Conservation (phyloP, 495 filamentous ascomycete species). For the Antarctomyces pellizariae region DNA sequence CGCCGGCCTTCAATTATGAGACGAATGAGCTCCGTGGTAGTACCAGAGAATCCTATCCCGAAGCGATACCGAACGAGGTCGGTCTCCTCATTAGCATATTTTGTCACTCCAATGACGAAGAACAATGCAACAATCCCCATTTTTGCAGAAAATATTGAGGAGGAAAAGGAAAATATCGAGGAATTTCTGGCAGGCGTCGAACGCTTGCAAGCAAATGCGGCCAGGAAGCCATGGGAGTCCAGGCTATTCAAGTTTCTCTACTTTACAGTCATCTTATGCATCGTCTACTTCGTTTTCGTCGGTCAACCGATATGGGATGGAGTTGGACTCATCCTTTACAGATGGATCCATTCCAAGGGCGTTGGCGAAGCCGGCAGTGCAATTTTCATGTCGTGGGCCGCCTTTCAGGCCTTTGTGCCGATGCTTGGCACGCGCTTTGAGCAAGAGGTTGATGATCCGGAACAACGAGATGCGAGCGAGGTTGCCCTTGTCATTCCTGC, state of each 20-base stretch:
- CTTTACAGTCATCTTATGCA: background rate
- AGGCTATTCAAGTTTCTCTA: background rate
- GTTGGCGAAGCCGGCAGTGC: background rate
- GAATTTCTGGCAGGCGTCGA: background rate
- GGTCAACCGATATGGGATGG: background rate
- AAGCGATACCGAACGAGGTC: background rate
- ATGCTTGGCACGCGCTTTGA: background rate
- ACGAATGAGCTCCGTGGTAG: background rate
- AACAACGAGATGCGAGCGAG: conserved; percentile 1
- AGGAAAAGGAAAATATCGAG: conserved; percentile 1
- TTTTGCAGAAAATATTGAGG: background rate
- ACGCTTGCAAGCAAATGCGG: background rate
- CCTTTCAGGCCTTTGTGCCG: background rate
- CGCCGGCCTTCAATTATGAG: background rate
- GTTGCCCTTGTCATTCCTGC: conserved; percentile 3
- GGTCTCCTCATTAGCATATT: background rate
- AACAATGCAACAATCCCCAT: background rate
- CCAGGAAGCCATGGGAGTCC: background rate
- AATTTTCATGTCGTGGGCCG: background rate
- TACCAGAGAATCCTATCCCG: background rate
- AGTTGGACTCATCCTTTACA: background rate
- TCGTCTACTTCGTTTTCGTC: background rate
- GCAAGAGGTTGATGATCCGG: conserved; percentile 1
- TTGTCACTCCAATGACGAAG: background rate
- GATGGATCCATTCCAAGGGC: background rate